Evolutionary conservation across 768 basidiomycete species (phyloP), one percentile per base, ranked within the genome.

Genomic region (Kwoniella pini): DNA sequence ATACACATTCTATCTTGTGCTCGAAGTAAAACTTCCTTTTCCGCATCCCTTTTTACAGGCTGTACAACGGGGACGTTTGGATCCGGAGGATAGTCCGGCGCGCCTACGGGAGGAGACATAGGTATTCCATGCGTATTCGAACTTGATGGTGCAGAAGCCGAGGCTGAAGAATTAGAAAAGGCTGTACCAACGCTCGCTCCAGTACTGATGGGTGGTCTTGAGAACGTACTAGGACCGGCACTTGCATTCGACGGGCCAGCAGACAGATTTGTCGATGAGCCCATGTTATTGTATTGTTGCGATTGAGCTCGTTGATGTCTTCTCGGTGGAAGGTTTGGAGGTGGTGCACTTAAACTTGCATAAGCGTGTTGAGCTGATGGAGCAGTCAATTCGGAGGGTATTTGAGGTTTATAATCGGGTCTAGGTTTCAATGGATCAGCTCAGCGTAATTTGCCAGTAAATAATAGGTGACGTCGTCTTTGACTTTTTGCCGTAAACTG

Each of bases 391-490:
- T 57, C 33, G 3, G 58, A 9, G 2, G 73, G 73, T 46, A 75
- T 75, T 21, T 72, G 71, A n/a, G 73, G 55, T 58, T 75, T 75
- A 53, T 68, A 70, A 46, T 75, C 73, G 19, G 73, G 73, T 62
- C 73, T 75, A 53, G 3, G 22, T 10, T 15, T 7, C 6, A 10
- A 46, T 22, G 7, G 7, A 17, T 42, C 22, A 48, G 38, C 59
- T 24, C 6, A 36, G 15, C 7, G 33, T 59, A 19, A 4, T 19
- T 10, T 36, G 3, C 36, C 17, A 50, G 40, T 11, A 9, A 13
- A 10, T 50, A 12, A 31, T 33, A 27, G 53, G 44, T 46, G 51
- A 54, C 38, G 64, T 54, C 45, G 45, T 13, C 28, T 54, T 40
- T 11, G 3, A 45, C 15, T 21, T 17, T 36, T 36, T 36, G 33